Percentiles rank a stretch among this genome's conserved stretches.
Conservation (phyloP, 2,329 filamentous ascomycete genomes). For the Colletotrichum melonis region DNA sequence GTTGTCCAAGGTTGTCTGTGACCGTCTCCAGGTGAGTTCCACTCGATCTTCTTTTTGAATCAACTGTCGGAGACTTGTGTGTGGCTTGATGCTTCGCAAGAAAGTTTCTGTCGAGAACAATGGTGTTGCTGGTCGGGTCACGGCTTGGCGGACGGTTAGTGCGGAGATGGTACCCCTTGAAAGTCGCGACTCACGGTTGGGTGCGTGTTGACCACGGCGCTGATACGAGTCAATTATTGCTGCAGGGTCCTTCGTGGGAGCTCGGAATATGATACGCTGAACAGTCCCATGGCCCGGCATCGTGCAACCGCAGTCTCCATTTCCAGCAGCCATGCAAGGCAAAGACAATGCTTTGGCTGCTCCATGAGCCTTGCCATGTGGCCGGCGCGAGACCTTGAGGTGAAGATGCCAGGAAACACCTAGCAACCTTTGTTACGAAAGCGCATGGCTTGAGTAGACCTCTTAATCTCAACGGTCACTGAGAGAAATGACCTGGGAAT, state of each 20-base stretch:
- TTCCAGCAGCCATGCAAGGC: conserved; percentile 2
- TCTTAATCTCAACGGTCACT: background rate
- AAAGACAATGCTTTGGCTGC: conserved; percentile 7
- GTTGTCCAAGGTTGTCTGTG: conserved; percentile 4
- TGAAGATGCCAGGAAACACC: conserved; percentile 10
- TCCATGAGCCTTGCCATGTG: conserved; percentile 11
- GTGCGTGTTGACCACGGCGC: background rate
- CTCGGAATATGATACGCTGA: conserved; percentile 15
- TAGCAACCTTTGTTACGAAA: background rate
- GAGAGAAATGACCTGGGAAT: background rate
- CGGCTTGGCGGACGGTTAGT: conserved; percentile 27
- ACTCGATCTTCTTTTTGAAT: conserved; percentile 9
- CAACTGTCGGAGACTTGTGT: conserved; percentile 11
- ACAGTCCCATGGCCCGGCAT: background rate
- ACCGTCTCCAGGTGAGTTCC: conserved; percentile 7
- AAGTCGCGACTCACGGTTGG: conserved; percentile 21
- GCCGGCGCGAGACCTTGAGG: background rate
- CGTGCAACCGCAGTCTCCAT: conserved; percentile 4
- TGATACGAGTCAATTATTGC: conserved; percentile 23
- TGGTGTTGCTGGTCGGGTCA: conserved; percentile 1
- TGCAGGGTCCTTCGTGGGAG: conserved; percentile 27
- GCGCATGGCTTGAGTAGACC: background rate
- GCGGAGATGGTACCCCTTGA: conserved; percentile 20
- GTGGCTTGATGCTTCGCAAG: conserved; percentile 19
- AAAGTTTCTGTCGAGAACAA: conserved; percentile 19